phyloP scores from a whole-genome alignment of 306 rosid species.

The Cicer bijugum region DNA sequence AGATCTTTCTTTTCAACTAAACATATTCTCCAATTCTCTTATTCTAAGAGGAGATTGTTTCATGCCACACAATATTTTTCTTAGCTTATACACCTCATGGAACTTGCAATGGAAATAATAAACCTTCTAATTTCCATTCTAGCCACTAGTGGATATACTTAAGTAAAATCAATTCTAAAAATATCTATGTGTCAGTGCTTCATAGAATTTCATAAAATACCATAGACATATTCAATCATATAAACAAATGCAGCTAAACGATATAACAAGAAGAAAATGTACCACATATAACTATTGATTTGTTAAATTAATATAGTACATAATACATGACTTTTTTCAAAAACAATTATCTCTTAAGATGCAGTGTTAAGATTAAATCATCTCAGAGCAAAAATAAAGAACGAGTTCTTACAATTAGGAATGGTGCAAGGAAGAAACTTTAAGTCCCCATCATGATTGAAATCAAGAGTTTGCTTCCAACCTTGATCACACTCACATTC shows the following conservation, averaged over 20 bases:
- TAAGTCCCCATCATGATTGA: constrained; percentile 29
- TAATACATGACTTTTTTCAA: no score
- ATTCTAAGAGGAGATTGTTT: no score
- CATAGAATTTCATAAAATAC: background rate
- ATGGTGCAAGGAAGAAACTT: constrained; percentile 83
- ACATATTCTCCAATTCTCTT: background rate
- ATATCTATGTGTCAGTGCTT: no score
- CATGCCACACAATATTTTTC: no score
- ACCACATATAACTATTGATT: background rate
- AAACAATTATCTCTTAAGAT: no score
- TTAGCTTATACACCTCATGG: no score
- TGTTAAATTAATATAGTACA: background rate
- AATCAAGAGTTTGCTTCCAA: constrained; percentile 64
- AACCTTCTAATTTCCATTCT: no score
- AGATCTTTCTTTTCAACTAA: background rate
- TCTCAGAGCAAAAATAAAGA: background rate
- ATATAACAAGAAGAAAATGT: background rate
- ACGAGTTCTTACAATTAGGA: constrained; percentile 70
- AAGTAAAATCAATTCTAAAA: no score
- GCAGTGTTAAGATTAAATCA: no score
- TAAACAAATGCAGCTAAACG: constrained; percentile 18
- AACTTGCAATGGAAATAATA: no score
- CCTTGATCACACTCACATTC: constrained; percentile 80
- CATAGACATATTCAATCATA: constrained; percentile 19
- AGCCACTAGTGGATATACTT: no score